Evolutionary conservation across 2,329 filamentous ascomycete genomes (phyloP).

Genomic region (Fonsecaea erecta): DNA sequence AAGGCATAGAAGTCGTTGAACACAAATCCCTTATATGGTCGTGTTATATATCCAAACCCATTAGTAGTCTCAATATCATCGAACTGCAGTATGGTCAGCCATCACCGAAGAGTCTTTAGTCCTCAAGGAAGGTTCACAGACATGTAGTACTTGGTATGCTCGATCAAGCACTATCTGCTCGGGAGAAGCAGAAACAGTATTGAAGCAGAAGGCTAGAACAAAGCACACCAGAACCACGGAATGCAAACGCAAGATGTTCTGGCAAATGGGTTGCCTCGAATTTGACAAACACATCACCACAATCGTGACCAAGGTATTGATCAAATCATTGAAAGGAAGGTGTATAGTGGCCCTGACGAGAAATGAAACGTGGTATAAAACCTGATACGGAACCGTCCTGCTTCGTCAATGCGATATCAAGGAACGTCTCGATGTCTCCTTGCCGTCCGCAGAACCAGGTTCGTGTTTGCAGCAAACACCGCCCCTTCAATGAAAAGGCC

Average conservation of each 20-base stretch:
- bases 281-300: slow-evolving; percentile 19
- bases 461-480: neutral
- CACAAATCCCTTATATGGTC: slow-evolving; percentile 27
- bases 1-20: slow-evolving; percentile 36
- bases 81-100: slow-evolving; percentile 22
- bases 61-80: slow-evolving; percentile 30
- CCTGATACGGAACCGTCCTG: slow-evolving; percentile 16
- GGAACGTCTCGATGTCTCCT: neutral
- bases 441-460: neutral
- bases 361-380: slow-evolving; percentile 23
- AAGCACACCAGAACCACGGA: slow-evolving; percentile 28
- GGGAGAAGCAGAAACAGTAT: slow-evolving; percentile 22
- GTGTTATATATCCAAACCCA: slow-evolving; percentile 27
- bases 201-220: slow-evolving; percentile 29
- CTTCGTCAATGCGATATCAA: neutral
- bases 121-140: slow-evolving; percentile 4
- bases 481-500: neutral
- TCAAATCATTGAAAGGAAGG: slow-evolving; percentile 27
- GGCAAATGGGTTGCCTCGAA: slow-evolving; percentile 13
- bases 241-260: slow-evolving; percentile 25
- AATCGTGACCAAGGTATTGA: slow-evolving; percentile 7
- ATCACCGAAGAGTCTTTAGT: neutral
- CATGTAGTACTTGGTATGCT: slow-evolving; percentile 8
- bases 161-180: slow-evolving; percentile 6
- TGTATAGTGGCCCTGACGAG: slow-evolving; percentile 26